A percentile compares a stretch with the other conserved stretches of the same genome.
Evolutionary conservation across 1,284 basidiomycete species (phyloP).

Genomic region (Sutorius eximius): DNA sequence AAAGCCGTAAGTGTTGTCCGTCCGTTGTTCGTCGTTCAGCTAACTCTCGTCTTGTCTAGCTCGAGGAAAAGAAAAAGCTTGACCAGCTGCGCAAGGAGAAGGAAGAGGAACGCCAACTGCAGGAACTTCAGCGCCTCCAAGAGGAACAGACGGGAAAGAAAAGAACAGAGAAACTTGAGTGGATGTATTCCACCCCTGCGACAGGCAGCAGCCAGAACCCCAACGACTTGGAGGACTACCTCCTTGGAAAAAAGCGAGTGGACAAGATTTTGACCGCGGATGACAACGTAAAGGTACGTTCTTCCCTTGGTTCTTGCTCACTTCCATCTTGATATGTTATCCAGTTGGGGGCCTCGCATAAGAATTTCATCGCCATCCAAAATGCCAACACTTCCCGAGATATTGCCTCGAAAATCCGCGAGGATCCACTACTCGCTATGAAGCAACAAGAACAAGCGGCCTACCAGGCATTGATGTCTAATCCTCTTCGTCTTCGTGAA

Average conservation of each 20-base stretch:
- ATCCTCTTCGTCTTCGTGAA: constrained; percentile 85
- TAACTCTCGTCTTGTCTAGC: constrained; percentile 43
- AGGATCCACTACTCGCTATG: constrained; percentile 94
- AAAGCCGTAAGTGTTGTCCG: constrained; percentile 68
- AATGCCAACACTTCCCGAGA: constrained; percentile 92
- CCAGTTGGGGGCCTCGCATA: constrained; percentile 80
- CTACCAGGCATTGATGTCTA: constrained; percentile 86
- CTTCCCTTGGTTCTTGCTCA: neutral
- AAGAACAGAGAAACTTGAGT: constrained; percentile 90
- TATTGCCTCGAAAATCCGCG: constrained; percentile 89
- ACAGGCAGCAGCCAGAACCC: constrained; percentile 79
- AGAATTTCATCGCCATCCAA: constrained; percentile 89
- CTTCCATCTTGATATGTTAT: constrained; percentile 9
- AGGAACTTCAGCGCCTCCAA: constrained; percentile 93
- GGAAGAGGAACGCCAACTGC: constrained; percentile 95
- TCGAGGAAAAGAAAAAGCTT: constrained; percentile 97
- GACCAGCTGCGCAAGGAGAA: constrained; percentile 96
- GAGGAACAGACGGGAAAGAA: constrained; percentile 95
- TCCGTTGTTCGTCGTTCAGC: constrained; percentile 1
- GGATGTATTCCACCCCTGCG: constrained; percentile 98
- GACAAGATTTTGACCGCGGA: constrained; percentile 93
- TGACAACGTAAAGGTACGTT: constrained; percentile 80
- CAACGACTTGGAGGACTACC: constrained; percentile 94
- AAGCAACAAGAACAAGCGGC: constrained; percentile 97
- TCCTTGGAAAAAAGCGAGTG: constrained; percentile 97